These are phyloP conservation scores for Torulaspora pretoriensis DNA, from an alignment of 1,139 yeast species.

Conservation along the genomic window DNA sequence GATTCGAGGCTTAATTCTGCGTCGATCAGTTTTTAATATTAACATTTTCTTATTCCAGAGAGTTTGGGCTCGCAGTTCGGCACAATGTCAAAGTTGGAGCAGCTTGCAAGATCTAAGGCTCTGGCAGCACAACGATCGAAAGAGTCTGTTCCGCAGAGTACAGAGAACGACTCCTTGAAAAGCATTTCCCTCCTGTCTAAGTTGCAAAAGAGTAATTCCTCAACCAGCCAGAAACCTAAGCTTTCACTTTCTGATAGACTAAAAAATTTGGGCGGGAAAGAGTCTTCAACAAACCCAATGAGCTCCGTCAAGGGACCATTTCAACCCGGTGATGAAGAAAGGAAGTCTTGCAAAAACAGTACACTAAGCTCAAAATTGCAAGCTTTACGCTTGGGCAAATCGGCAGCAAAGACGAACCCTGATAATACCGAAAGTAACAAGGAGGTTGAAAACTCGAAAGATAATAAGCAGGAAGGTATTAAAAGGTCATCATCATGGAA, in stretches of 20 bases:
- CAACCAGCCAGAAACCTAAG: neutral
- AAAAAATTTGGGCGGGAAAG: neutral
- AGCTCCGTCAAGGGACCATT: neutral
- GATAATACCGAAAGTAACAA: neutral
- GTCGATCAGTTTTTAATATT: slow-evolving; percentile 7
- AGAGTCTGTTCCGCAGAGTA: neutral
- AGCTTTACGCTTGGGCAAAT: slow-evolving; percentile 9
- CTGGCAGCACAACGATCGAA: slow-evolving; percentile 8
- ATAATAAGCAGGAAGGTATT: neutral
- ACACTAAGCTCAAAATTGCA: slow-evolving; percentile 10
- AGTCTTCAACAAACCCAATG: neutral
- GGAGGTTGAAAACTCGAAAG: neutral
- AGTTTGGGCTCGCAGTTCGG: slow-evolving; percentile 9
- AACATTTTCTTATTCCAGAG: slow-evolving; percentile 13
- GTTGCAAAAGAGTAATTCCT: slow-evolving; percentile 6
- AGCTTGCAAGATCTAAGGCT: slow-evolving; percentile 23
- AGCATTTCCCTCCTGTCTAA: slow-evolving; percentile 11
- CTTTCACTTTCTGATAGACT: slow-evolving; percentile 10
- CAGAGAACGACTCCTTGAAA: neutral
- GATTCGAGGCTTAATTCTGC: slow-evolving; percentile 3
- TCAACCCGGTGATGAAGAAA: neutral
- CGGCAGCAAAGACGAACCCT: neutral
- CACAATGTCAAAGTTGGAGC: slow-evolving; percentile 25
- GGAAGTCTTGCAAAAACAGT: neutral
- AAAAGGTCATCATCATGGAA: slow-evolving; percentile 2